A percentile compares a stretch with the other conserved stretches of the same genome.
phyloP scores from a whole-genome alignment of 192 early-diverging fungal species.

The Coemansia sp. region DNA sequence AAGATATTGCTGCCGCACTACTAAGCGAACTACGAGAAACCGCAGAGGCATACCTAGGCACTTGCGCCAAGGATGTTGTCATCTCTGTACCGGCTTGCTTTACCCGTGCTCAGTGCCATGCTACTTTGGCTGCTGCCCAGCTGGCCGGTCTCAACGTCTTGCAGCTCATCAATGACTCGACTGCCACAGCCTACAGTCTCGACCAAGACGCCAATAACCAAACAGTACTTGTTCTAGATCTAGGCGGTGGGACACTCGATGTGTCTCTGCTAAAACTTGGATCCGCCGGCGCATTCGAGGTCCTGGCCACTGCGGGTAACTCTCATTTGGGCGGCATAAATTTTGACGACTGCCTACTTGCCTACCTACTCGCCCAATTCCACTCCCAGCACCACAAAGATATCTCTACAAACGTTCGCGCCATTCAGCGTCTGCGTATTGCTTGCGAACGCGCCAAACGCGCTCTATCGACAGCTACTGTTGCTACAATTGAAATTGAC shows the following conservation, averaged over 20 bases:
- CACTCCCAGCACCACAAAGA: constrained; percentile 91
- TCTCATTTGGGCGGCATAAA: constrained; percentile 98
- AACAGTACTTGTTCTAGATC: constrained; percentile 95
- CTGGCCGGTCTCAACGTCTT: constrained; percentile 96
- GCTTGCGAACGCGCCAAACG: constrained; percentile 98
- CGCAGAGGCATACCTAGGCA: constrained; percentile 88
- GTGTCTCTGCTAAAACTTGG: constrained; percentile 95
- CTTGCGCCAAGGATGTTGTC: constrained; percentile 81
- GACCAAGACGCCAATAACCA: constrained; percentile 88
- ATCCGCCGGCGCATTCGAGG: constrained; percentile 85
- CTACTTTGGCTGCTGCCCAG: constrained; percentile 97
- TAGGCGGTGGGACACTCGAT: constrained; percentile 98
- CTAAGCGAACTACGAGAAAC: constrained; percentile 97
- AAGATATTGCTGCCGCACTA: constrained; percentile 96
- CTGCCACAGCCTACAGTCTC: constrained; percentile 97
- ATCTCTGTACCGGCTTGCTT: constrained; percentile 98
- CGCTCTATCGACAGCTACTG: constrained; percentile 87
- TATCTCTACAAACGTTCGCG: constrained; percentile 81
- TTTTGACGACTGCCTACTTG: constrained; percentile 97
- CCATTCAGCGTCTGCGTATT: constrained; percentile 94
- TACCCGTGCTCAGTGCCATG: constrained; percentile 98
- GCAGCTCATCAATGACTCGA: constrained; percentile 99
- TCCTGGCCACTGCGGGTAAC: constrained; percentile 98
- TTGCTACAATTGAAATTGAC: constrained; percentile 94
- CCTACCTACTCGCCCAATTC: constrained; percentile 91